Percentiles rank a stretch among this genome's conserved stretches.
phyloP scores from a whole-genome alignment of 192 early-diverging fungal genomes.

The Coemansia reversa region DNA sequence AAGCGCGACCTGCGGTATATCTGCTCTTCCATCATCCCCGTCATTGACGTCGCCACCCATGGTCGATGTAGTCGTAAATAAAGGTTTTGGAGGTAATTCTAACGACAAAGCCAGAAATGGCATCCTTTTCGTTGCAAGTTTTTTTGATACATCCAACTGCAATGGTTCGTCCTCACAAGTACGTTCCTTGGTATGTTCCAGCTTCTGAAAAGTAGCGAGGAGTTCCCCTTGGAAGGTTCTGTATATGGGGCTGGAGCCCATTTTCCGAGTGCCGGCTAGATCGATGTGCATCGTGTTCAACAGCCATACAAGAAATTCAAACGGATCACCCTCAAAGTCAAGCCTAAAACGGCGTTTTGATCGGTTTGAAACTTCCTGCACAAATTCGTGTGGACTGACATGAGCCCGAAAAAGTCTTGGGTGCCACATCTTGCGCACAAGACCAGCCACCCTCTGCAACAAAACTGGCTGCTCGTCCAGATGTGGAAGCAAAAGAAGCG shows the following conservation, averaged over 20 bases:
- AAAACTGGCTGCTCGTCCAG: constrained; percentile 54
- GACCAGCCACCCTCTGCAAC: constrained; percentile 71
- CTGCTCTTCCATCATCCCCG: constrained; percentile 8
- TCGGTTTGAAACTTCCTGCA: constrained; percentile 88
- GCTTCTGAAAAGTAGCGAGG: constrained; percentile 64
- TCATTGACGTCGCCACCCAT: constrained; percentile 82
- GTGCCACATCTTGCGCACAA: constrained; percentile 93
- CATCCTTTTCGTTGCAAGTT: constrained; percentile 13
- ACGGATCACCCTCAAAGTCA: constrained; percentile 77
- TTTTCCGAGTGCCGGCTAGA: constrained; percentile 77
- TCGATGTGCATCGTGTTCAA: constrained; percentile 86
- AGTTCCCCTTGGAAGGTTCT: constrained; percentile 85
- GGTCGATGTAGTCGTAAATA: constrained; percentile 82
- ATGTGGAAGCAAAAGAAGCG: constrained; percentile 59
- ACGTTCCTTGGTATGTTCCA: constrained; percentile 47
- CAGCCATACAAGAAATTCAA: constrained; percentile 90
- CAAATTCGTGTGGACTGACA: constrained; percentile 91
- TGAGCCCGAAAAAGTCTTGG: constrained; percentile 89
- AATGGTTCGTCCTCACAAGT: constrained; percentile 22
- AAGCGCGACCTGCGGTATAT: constrained; percentile 92
- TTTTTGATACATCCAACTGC: constrained; percentile 25
- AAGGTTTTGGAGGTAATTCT: constrained; percentile 86
- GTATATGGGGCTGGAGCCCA: constrained; percentile 75
- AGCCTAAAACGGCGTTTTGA: constrained; percentile 78
- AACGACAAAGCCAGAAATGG: constrained; percentile 88